Conservation (phyloP, 805 yeast species). For the Clavispora santaluciae region DNA sequence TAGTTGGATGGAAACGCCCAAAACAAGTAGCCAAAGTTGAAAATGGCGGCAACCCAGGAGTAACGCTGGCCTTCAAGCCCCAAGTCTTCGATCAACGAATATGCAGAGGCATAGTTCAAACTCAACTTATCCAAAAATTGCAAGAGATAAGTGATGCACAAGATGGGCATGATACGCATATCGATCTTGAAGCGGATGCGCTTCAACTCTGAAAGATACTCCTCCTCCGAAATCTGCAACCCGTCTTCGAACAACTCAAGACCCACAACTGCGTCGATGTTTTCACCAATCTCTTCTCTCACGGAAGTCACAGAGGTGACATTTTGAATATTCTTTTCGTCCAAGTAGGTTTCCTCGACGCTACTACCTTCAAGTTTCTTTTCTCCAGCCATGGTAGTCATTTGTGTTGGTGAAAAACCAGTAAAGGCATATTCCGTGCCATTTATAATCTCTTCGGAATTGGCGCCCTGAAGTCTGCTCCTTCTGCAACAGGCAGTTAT, state of each 20-base stretch:
- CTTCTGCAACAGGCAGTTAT: neutral
- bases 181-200: slow-evolving; percentile 31
- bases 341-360: neutral
- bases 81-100: slow-evolving; percentile 19
- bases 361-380: neutral
- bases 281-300: slow-evolving; percentile 3
- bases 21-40: slow-evolving; percentile 21
- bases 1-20: slow-evolving; percentile 20
- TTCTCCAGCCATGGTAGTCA: neutral
- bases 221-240: slow-evolving; percentile 25
- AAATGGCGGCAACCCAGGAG: slow-evolving; percentile 26
- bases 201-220: slow-evolving; percentile 17
- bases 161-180: slow-evolving; percentile 24
- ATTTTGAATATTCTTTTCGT: neutral
- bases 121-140: slow-evolving; percentile 24
- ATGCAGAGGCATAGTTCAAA: slow-evolving; percentile 22
- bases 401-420: too few species aligned
- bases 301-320: slow-evolving; percentile 4
- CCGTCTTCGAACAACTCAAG: slow-evolving; percentile 23
- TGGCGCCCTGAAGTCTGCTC: neutral
- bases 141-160: slow-evolving; percentile 22
- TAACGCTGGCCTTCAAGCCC: slow-evolving; percentile 19
- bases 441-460: neutral
- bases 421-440: too few species aligned
- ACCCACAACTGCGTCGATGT: slow-evolving; percentile 15